These are phyloP conservation scores for Fusarium chaquense DNA, from an alignment of 2,329 filamentous ascomycete genomes.

Conservation along the genomic window DNA sequence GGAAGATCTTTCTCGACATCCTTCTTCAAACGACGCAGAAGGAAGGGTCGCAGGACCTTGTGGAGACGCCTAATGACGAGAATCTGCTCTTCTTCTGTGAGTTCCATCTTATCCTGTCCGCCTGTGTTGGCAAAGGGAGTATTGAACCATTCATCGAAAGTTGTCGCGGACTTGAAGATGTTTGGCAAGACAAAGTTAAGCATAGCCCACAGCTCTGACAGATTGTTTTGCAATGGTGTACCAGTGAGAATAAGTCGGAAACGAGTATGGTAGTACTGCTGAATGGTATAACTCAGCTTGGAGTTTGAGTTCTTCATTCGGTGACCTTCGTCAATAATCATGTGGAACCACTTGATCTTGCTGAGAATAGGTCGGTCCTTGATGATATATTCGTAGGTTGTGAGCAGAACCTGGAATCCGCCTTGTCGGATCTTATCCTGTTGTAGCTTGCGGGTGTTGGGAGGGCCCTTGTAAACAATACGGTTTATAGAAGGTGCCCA, in stretches of 20 bases:
- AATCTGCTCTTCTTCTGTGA: conserved; percentile 99
- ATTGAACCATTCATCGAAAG: conserved; percentile 99
- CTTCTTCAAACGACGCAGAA: conserved; percentile 98
- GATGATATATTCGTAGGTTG: conserved; percentile 99
- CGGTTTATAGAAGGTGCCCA: conserved; percentile 91
- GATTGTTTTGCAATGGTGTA: conserved; percentile 96
- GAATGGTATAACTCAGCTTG: conserved; percentile 94
- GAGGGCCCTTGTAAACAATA: conserved; percentile 97
- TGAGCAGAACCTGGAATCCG: conserved; percentile 94
- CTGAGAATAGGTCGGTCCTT: conserved; percentile 95
- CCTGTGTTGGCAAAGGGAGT: conserved; percentile 99
- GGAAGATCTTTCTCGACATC: conserved; percentile 99
- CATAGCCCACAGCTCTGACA: conserved; percentile 95
- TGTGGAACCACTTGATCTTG: conserved; percentile 99
- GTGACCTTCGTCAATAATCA: conserved; percentile 99
- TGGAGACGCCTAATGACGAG: conserved; percentile 98
- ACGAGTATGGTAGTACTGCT: conserved; percentile 92
- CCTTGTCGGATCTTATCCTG: conserved; percentile 95
- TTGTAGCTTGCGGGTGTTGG: conserved; percentile 86
- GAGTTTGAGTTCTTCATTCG: conserved; percentile 99
- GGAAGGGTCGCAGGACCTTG: conserved; percentile 96
- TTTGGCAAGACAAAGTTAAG: conserved; percentile 98
- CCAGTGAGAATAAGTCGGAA: conserved; percentile 97
- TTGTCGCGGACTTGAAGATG: conserved; percentile 99
- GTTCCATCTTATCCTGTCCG: conserved; percentile 97